Evolutionary conservation across 371 early-diverging fungal genomes (phyloP), one percentile per base, ranked within the genome.

Genomic region (Basidiobolus meristosporus): DNA sequence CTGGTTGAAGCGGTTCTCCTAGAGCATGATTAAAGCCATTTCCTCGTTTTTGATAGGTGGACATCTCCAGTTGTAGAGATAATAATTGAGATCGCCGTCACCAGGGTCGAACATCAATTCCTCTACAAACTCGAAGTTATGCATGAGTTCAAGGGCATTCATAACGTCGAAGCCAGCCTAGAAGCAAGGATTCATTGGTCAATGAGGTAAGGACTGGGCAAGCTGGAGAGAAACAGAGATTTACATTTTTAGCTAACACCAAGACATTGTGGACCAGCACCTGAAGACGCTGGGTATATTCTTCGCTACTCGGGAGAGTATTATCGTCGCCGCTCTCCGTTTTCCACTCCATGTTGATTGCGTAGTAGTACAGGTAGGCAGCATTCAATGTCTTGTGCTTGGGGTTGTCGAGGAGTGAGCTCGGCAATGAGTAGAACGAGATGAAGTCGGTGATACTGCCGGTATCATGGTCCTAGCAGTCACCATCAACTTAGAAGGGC

Each of bases 311-410:
- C n/a, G n/a, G n/a, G n/a, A n/a, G n/a, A n/a, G n/a, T n/a, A n/a
- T n/a, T n/a, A n/a, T n/a, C n/a, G n/a, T n/a, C n/a, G n/a, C n/a
- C n/a, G n/a, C n/a, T n/a, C n/a, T n/a, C n/a, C n/a, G n/a, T 48
- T 42, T 59, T 56, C 15, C 49, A 52, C 7, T 61, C 60, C 10
- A 66, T 47, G 39, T 66, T 56, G 1, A 78, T 62, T n/a, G 74
- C 88, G 58, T 92, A 93, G 59, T 93, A 93, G 59, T 81, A 92
- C 40, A 88, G 56, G 51, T 93, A 95, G 7, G 93, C 93, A 0
- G 89, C 88, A 31, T 85, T 72, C 49, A 96, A 63, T 18, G 73
- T 72, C 36, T 62, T 62, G 60, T 89, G 77, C 34, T 61, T 62
- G 14, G 75, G 63, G 51, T 84, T 64, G 37, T 70, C 70, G 45